A percentile compares a stretch with the other conserved stretches of the same genome.
Evolutionary conservation across 2,329 filamentous ascomycete species (phyloP).

Genomic region (Periconia macrospinosa): DNA sequence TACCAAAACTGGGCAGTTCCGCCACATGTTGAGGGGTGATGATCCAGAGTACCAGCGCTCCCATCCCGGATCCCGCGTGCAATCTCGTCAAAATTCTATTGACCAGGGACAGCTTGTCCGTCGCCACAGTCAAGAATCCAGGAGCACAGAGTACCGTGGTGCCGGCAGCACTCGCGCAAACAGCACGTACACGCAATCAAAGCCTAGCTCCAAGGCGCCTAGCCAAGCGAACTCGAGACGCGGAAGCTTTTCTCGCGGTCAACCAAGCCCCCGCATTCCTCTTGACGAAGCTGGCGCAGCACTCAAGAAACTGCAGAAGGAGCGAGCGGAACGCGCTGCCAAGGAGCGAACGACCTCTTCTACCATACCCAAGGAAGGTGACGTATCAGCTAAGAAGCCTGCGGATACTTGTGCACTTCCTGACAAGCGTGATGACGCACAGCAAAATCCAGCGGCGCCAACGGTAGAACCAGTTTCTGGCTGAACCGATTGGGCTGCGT

Average conservation of each 20-base stretch:
- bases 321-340: slow-evolving; percentile 23
- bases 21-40: slow-evolving; percentile 43
- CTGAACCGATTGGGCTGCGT: no score
- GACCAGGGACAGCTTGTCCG: slow-evolving; percentile 15
- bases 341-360: not conserved
- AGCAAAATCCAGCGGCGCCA: no score
- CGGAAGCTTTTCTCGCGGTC: slow-evolving; percentile 23
- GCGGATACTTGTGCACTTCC: not conserved
- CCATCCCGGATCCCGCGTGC: slow-evolving; percentile 12
- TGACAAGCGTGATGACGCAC: no score
- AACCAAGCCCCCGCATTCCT: slow-evolving; percentile 31
- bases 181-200: slow-evolving; percentile 26
- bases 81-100: slow-evolving; percentile 24
- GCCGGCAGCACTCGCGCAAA: slow-evolving; percentile 28
- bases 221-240: slow-evolving; percentile 29
- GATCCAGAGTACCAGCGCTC: slow-evolving; percentile 36
- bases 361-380: not conserved
- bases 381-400: not conserved
- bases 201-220: slow-evolving; percentile 18
- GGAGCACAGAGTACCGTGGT: slow-evolving; percentile 29
- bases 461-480: no score
- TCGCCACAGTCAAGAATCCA: slow-evolving; percentile 32
- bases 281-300: slow-evolving; percentile 32
- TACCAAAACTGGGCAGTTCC: slow-evolving; percentile 40
- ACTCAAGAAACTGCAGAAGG: slow-evolving; percentile 27